These are phyloP conservation scores for Pseudogymnoascus sp. DNA, from an alignment of 2,329 filamentous ascomycete genomes.

Conservation along the genomic window DNA sequence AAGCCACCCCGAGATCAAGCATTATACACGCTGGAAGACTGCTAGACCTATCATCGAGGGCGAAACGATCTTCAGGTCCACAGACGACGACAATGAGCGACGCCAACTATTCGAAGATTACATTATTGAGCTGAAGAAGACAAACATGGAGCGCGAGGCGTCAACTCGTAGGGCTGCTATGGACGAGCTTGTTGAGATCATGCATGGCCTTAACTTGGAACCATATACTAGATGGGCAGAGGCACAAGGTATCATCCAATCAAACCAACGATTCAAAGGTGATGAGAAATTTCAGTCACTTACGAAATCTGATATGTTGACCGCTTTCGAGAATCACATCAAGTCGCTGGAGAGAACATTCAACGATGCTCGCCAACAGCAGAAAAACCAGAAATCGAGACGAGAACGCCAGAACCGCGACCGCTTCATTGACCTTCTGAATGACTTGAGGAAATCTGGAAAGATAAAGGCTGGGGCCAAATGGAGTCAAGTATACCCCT, in stretches of 20 bases:
- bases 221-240: conserved; percentile 93
- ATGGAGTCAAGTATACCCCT: conserved; percentile 72
- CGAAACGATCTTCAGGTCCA: conserved; percentile 90
- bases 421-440: conserved; percentile 64
- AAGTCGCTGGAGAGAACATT: conserved; percentile 83
- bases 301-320: conserved; percentile 82
- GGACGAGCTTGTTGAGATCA: conserved; percentile 68
- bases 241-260: conserved; percentile 73
- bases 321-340: conserved; percentile 90
- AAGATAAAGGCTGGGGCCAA: conserved; percentile 85
- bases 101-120: conserved; percentile 92
- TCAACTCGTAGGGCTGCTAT: conserved; percentile 69
- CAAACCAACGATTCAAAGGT: conserved; percentile 65
- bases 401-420: conserved; percentile 83
- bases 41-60: conserved; percentile 88
- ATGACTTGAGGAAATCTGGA: conserved; percentile 63
- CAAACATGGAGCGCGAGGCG: conserved; percentile 67
- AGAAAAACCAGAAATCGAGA: conserved; percentile 72
- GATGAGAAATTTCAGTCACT: conserved; percentile 81
- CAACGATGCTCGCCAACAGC: conserved; percentile 82
- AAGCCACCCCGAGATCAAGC: conserved; percentile 92
- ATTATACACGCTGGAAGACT: conserved; percentile 96
- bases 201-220: conserved; percentile 75
- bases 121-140: conserved; percentile 72
- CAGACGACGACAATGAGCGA: conserved; percentile 78